Conservation (phyloP, 208 protist genomes). For the Leishmania tarentolae region DNA sequence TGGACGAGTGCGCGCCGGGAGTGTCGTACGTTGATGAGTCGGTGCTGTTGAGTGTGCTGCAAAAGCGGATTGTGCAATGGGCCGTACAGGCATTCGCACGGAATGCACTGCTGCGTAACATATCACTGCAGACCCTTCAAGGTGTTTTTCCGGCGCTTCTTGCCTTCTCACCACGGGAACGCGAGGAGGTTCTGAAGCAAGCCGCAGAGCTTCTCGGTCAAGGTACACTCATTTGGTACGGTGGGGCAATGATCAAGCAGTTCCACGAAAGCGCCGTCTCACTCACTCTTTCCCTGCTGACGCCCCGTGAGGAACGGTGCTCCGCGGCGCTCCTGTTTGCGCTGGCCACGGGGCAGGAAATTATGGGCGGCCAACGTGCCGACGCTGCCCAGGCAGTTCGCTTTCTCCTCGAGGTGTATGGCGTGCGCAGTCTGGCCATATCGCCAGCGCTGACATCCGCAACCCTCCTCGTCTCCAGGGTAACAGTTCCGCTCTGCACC, state of each 20-base stretch:
- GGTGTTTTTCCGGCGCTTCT: constrained; percentile 24
- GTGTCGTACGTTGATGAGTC: background rate
- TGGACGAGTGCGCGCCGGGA: constrained; percentile 22
- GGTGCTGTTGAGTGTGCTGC: background rate
- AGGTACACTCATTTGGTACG: constrained; percentile 24
- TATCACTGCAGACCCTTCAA: constrained; percentile 17
- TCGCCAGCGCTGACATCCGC: constrained; percentile 15
- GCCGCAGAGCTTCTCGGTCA: constrained; percentile 20
- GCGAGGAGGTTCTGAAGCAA: constrained; percentile 21
- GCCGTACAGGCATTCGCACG: background rate
- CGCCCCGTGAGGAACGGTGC: constrained; percentile 14
- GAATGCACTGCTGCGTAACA: constrained; percentile 17
- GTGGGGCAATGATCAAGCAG: constrained; percentile 20
- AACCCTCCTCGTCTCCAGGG: background rate
- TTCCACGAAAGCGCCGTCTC: constrained; percentile 1
- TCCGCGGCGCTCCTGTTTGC: constrained; percentile 16
- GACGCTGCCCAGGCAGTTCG: constrained; percentile 7
- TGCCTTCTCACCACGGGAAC: constrained; percentile 12
- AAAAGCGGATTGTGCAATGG: constrained; percentile 17
- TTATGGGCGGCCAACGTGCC: background rate
- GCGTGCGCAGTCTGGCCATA: background rate
- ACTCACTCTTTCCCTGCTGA: constrained; percentile 8
- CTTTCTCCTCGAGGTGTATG: constrained; percentile 13
- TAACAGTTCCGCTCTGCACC: background rate
- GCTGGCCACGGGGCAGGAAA: constrained; percentile 10